These are phyloP conservation scores for Nicotiana benthamiana DNA, from an alignment of 257 asterid genomes.

Conservation along the genomic window DNA sequence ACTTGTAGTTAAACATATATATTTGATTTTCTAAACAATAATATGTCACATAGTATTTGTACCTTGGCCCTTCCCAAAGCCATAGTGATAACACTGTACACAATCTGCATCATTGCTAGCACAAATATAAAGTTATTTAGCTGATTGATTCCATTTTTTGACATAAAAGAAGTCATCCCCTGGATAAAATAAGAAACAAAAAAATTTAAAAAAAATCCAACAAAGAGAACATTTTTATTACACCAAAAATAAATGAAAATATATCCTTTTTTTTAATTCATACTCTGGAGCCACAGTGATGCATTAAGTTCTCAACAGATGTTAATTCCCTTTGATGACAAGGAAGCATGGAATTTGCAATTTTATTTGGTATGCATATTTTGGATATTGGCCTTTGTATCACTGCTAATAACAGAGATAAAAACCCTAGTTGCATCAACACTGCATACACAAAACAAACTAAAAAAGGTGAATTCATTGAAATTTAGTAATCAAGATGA, in stretches of 20 bases:
- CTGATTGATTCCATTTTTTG: slow-evolving; percentile 49
- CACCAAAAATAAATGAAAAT: not conserved
- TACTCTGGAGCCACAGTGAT: slow-evolving; percentile 58
- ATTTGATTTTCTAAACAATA: not conserved
- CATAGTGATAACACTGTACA: slow-evolving; percentile 59
- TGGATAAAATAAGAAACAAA: not conserved
- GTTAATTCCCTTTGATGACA: slow-evolving; percentile 38
- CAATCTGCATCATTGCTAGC: slow-evolving; percentile 66
- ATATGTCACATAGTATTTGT: not conserved
- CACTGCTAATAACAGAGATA: slow-evolving; percentile 58
- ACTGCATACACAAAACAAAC: slow-evolving; percentile 26
- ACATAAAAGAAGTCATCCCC: slow-evolving; percentile 67
- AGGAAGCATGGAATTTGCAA: slow-evolving; percentile 56
- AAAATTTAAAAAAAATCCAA: not conserved
- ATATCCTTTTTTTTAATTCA: not conserved
- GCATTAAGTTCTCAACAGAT: slow-evolving; percentile 22
- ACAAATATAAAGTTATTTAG: slow-evolving; percentile 73
- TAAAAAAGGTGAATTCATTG: too few relatives aligned
- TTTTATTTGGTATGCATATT: slow-evolving; percentile 46
- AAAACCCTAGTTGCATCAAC: slow-evolving; percentile 70
- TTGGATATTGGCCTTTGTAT: slow-evolving; percentile 40
- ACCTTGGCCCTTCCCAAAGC: slow-evolving; percentile 78
- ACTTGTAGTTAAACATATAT: too few relatives aligned
- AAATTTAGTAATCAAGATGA: too few relatives aligned
- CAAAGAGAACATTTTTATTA: not conserved